These are phyloP conservation scores for Populus pruinosa DNA, from an alignment of 345 rosid genomes.

Conservation along the genomic window DNA sequence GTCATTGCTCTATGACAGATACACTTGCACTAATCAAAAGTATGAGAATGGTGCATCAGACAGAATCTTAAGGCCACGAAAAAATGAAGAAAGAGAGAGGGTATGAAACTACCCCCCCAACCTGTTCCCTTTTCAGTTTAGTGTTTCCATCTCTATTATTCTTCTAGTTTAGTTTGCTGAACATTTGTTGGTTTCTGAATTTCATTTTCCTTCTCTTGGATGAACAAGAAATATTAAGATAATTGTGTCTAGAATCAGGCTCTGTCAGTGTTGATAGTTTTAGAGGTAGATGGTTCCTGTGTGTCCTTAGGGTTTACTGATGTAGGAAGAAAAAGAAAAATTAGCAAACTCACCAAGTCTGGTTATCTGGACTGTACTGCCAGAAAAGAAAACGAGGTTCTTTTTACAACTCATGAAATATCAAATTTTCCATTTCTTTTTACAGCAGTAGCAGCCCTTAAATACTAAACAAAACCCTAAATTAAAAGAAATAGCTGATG, in stretches of 20 bases:
- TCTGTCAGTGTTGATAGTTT: background rate
- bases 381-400: no score
- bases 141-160: background rate
- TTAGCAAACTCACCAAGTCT: no score
- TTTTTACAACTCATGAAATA: no score
- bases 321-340: no score
- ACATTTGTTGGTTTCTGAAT: background rate
- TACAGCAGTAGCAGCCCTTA: no score
- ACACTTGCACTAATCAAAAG: slow-evolving; percentile 40
- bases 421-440: no score
- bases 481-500: background rate
- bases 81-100: slow-evolving; percentile 73
- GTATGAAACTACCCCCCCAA: slow-evolving; percentile 23
- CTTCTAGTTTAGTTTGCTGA: background rate
- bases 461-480: no score
- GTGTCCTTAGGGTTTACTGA: no score
- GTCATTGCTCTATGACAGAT: slow-evolving; percentile 38
- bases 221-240: background rate
- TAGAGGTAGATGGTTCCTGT: background rate
- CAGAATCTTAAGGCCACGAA: slow-evolving; percentile 66
- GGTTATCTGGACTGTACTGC: no score
- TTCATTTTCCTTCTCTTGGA: background rate
- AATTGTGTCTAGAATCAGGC: background rate
- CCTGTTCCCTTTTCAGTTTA: background rate
- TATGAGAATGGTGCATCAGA: slow-evolving; percentile 48